Percentiles rank a stretch among this genome's conserved stretches.
These are phyloP conservation scores for Pestalotiopsis sp. DNA, from an alignment of 2,329 filamentous ascomycete species.

Conservation along the genomic window DNA sequence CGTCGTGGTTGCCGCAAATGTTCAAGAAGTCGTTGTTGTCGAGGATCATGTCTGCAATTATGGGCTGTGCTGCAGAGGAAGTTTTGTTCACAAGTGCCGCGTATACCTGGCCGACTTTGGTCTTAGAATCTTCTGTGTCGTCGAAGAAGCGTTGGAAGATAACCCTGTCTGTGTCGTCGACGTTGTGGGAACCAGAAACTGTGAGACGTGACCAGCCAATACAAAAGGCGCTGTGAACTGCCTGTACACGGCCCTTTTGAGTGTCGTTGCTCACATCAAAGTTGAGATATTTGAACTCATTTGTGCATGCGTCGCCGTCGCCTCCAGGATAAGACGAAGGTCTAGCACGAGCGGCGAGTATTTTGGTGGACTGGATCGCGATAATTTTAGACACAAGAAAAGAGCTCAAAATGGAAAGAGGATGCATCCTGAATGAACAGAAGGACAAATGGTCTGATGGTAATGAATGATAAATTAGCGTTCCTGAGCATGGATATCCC, in stretches of 20 bases:
- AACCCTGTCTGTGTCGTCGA: neutral
- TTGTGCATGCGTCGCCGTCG: neutral
- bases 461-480: neutral
- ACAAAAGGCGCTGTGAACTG: neutral
- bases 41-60: neutral
- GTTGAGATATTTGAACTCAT: neutral
- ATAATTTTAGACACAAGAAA: neutral
- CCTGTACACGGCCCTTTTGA: neutral
- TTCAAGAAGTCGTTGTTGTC: neutral
- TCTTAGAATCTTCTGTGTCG: neutral
- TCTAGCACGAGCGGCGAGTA: neutral
- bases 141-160: neutral
- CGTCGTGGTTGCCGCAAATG: neutral
- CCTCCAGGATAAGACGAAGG: neutral
- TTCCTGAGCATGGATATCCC: neutral
- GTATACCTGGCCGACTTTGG: neutral
- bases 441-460: neutral
- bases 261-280: neutral
- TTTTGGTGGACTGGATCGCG: neutral
- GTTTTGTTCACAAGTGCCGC: neutral
- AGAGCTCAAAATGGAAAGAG: neutral
- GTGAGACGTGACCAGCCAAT: neutral
- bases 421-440: neutral
- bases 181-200: neutral
- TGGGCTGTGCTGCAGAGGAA: neutral